Evolutionary conservation across 805 yeast genomes (phyloP), one percentile per base, ranked within the genome.

Genomic region (Ogataea dorogensis): DNA sequence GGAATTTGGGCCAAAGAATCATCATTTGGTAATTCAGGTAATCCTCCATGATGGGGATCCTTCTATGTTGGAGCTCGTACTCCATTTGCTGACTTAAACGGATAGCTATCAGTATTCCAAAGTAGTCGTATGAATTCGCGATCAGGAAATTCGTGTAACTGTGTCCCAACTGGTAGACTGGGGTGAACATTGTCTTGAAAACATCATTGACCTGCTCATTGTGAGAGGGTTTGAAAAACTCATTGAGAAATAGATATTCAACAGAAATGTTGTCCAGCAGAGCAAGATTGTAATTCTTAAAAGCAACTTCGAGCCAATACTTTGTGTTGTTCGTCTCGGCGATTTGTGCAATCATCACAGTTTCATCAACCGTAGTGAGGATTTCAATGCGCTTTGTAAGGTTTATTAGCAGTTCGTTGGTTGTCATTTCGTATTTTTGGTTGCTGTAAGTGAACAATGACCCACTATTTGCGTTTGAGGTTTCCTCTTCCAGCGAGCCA

Each of bases 1-100:
- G 89, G 52, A 89, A 84, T 40, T 74, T 77, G 0, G 97, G 96
- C 98, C 98, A 93, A 28, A 91, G 63, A 3, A 73, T 58, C 33
- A 86, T 73, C 43, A 80, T 59, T 44, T 83, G 77, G 11, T 75
- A 66, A 48, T 83, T 79, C 45, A 82, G 68, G 56, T 82, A 85
- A 41, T 77, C 84, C 44, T 81, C 86, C 57, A 79, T 63, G 5
- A 78, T 78, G 0, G 94, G 89, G 2, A 83, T 77, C 38, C 73
- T 74, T 40, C 85, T 70, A 43, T 75, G 81, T 53, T 84, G 89
- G 16, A 84, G 63, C 44, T 77, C 81, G 36, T 73, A 71, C 43
- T 77, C 83, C 37, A 85, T 59, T 4, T 71, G 69, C 44, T 86
- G 89, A 1, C 80, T 68, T 19, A 87, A 59, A 33, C 95, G 67